These are phyloP conservation scores for Coniochaeta sp. DNA, from an alignment of 2,329 filamentous ascomycete species.

Conservation along the genomic window DNA sequence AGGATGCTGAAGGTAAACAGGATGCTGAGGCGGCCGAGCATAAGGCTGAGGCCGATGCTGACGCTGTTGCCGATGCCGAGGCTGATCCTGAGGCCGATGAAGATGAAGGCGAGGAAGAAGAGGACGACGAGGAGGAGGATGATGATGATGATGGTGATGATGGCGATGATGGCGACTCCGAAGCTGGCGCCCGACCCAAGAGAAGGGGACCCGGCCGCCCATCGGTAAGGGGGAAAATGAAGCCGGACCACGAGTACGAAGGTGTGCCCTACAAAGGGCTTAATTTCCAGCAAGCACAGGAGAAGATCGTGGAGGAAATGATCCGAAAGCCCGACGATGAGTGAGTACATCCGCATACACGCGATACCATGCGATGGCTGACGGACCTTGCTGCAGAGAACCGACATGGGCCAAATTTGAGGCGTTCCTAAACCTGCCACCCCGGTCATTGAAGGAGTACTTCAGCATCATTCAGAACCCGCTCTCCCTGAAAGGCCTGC, in stretches of 20 bases:
- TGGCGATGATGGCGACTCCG: slow-evolving; percentile 18
- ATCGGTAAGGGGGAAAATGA: slow-evolving; percentile 22
- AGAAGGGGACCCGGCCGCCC: slow-evolving; percentile 18
- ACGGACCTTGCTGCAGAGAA: slow-evolving; percentile 9
- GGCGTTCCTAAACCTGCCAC: slow-evolving; percentile 72
- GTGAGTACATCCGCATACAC: slow-evolving; percentile 29
- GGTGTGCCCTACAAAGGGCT: slow-evolving; percentile 61
- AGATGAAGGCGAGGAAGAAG: slow-evolving; percentile 22
- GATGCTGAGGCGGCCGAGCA: slow-evolving; percentile 20
- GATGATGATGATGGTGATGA: slow-evolving; percentile 22
- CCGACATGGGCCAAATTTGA: slow-evolving; percentile 39
- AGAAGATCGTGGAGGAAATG: slow-evolving; percentile 73
- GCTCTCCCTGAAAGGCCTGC: slow-evolving; percentile 67
- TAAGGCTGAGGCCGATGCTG: slow-evolving; percentile 13
- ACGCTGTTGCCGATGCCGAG: slow-evolving; percentile 16
- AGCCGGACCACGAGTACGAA: slow-evolving; percentile 46
- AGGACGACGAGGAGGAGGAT: slow-evolving; percentile 20
- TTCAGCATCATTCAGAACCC: slow-evolving; percentile 79
- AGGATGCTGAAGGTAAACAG: slow-evolving; percentile 18
- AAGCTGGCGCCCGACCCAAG: slow-evolving; percentile 20
- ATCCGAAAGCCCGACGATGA: slow-evolving; percentile 60
- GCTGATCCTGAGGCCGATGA: slow-evolving; percentile 25
- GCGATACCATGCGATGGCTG: slow-evolving; percentile 3
- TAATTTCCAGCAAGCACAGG: slow-evolving; percentile 77
- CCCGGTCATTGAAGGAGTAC: slow-evolving; percentile 73